phyloP scores from a whole-genome alignment of 176 grass and related monocot species.

The Triticum turgidum region DNA sequence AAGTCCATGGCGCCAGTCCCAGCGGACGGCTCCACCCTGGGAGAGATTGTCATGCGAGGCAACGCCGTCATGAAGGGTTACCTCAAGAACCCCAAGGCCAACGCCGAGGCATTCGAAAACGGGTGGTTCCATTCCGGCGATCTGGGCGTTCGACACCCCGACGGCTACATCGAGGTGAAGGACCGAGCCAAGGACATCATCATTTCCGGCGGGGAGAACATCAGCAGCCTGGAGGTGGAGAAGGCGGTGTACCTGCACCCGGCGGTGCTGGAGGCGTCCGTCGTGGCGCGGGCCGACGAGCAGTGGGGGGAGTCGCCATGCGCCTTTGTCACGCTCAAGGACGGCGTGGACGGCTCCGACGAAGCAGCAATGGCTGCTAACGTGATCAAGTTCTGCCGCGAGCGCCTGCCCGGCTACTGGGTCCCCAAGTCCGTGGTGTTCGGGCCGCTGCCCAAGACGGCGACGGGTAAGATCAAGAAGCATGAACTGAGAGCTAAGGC shows the following conservation, averaged over 20 bases:
- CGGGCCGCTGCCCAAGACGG: conserved; percentile 87
- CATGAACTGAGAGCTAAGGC: conserved; percentile 78
- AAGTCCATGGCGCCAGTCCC: conserved; percentile 75
- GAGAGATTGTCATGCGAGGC: conserved; percentile 92
- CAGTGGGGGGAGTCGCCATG: conserved; percentile 94
- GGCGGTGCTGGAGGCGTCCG: conserved; percentile 75
- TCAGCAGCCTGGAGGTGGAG: conserved; percentile 95
- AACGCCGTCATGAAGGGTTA: conserved; percentile 96
- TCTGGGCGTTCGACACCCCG: conserved; percentile 67
- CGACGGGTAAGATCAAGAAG: conserved; percentile 97
- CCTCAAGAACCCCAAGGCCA: conserved; percentile 76
- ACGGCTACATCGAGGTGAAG: conserved; percentile 91
- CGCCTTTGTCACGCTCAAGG: conserved; percentile 79
- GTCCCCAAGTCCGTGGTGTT: conserved; percentile 94
- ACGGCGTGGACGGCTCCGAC: conserved; percentile 42
- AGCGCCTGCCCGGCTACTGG: conserved; percentile 84
- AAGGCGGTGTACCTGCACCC: conserved; percentile 79
- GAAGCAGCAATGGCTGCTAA: conserved; percentile 50
- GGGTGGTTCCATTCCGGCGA: conserved; percentile 97
- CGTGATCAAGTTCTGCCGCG: conserved; percentile 74
- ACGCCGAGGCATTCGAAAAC: conserved; percentile 71
- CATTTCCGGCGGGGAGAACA: conserved; percentile 98
- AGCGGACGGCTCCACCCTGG: conserved; percentile 65
- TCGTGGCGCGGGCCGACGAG: conserved; percentile 85
- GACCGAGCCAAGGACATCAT: conserved; percentile 98